phyloP scores from a whole-genome alignment of 2,329 filamentous ascomycete species.

The Chaetothyriales sp. region DNA sequence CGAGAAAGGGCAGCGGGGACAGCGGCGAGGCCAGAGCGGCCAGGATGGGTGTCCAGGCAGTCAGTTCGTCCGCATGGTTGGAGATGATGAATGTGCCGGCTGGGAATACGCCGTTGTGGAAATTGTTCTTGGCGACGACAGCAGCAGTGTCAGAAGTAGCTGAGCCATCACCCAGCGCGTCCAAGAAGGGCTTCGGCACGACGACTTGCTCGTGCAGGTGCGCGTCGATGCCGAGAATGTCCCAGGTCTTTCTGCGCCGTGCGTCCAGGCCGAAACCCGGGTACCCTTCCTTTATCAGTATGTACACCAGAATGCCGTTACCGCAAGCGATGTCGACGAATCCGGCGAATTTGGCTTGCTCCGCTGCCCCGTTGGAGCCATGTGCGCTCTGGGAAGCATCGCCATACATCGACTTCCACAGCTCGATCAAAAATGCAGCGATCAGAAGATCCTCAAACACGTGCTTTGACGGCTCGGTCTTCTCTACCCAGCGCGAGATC shows the following conservation, averaged over 20 bases:
- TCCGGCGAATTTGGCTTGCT: conserved; percentile 50
- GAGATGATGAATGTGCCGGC: conserved; percentile 79
- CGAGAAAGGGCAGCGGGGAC: conserved; percentile 68
- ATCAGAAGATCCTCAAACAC: conserved; percentile 91
- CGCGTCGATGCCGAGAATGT: conserved; percentile 45
- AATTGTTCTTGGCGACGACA: conserved; percentile 1
- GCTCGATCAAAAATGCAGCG: conserved; percentile 78
- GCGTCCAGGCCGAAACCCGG: conserved; percentile 85
- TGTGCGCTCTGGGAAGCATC: background rate
- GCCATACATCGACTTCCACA: conserved; percentile 76
- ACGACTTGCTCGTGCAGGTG: conserved; percentile 44
- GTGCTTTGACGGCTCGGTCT: conserved; percentile 77
- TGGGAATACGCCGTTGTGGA: conserved; percentile 50
- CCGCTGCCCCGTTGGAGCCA: too few species aligned
- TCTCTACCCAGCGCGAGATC: conserved; percentile 67
- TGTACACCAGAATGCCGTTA: conserved; percentile 77
- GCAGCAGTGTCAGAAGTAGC: background rate
- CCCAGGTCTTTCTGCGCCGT: conserved; percentile 71
- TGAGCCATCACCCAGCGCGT: conserved; percentile 12
- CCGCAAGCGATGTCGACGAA: conserved; percentile 96
- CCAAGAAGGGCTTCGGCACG: conserved; percentile 40
- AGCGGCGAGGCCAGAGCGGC: conserved; percentile 43
- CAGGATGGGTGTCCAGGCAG: conserved; percentile 85
- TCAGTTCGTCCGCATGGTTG: conserved; percentile 94
- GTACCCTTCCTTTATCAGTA: conserved; percentile 71